Percentiles rank a stretch among this genome's conserved stretches.
phyloP scores from a whole-genome alignment of 176 grass and related monocot species.

The Bromus sterilis region DNA sequence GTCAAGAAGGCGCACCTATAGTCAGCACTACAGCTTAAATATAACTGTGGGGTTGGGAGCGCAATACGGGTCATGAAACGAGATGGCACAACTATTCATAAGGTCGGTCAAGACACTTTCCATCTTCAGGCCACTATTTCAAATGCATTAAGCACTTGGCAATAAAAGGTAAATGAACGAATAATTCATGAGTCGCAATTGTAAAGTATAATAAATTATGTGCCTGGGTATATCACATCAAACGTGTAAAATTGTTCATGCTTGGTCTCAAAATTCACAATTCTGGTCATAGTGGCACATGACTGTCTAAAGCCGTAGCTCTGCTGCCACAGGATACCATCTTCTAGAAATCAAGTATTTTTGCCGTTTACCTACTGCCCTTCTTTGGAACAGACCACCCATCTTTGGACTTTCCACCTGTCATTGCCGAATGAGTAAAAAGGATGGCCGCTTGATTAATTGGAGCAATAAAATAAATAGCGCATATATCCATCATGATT shows the following conservation, averaged over 20 bases:
- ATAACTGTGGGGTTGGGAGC: background rate
- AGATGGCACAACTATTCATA: background rate
- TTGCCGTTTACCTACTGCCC: slow-evolving; percentile 98
- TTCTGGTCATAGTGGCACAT: slow-evolving; percentile 29
- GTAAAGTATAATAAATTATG: background rate
- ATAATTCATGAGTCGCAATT: background rate
- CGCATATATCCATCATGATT: slow-evolving; percentile 57
- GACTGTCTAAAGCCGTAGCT: slow-evolving; percentile 34
- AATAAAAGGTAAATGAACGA: background rate
- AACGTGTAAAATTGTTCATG: background rate
- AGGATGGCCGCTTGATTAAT: slow-evolving; percentile 85
- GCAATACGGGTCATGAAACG: background rate
- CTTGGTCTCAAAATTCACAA: background rate
- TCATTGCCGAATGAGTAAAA: slow-evolving; percentile 87
- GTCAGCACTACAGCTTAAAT: slow-evolving; percentile 9
- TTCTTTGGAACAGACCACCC: slow-evolving; percentile 99
- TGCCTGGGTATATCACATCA: slow-evolving; percentile 9
- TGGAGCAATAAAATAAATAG: slow-evolving; percentile 71
- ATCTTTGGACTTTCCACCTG: slow-evolving; percentile 99
- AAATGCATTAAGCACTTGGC: background rate
- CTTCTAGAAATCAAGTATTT: slow-evolving; percentile 84
- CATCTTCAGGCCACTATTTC: slow-evolving; percentile 2
- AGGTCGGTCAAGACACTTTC: background rate
- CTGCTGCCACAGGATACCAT: slow-evolving; percentile 48
- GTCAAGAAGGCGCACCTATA: background rate